Conservation (phyloP, 108 stramenopile species). For the Skeletonema tropicum region DNA sequence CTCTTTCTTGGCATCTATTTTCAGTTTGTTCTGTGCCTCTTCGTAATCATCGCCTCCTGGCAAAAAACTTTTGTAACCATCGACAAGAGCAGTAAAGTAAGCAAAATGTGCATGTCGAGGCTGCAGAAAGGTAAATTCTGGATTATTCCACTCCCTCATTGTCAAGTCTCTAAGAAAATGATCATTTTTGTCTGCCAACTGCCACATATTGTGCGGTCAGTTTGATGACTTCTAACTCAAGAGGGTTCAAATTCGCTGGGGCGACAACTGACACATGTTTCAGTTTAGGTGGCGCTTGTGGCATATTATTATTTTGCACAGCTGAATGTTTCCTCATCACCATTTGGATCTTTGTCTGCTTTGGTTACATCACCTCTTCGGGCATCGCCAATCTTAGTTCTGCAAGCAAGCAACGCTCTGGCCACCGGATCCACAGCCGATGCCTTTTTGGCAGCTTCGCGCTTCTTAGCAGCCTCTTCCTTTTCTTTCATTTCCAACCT, state of each 20-base stretch:
- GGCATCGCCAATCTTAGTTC: slow-evolving; percentile 56
- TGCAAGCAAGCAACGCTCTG: slow-evolving; percentile 60
- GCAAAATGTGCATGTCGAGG: slow-evolving; percentile 92
- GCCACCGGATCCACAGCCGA: slow-evolving; percentile 83
- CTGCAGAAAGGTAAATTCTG: slow-evolving; percentile 92
- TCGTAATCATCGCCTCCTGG: slow-evolving; percentile 60
- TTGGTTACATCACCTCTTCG: slow-evolving; percentile 1
- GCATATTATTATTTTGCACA: slow-evolving; percentile 6
- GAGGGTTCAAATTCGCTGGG: slow-evolving; percentile 69
- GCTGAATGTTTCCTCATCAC: slow-evolving; percentile 9
- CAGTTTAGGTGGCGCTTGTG: slow-evolving; percentile 69
- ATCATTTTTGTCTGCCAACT: slow-evolving; percentile 66
- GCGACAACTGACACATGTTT: slow-evolving; percentile 81
- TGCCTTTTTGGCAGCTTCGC: slow-evolving; percentile 54
- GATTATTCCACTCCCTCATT: slow-evolving; percentile 87
- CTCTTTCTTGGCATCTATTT: slow-evolving; percentile 34
- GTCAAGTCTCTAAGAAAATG: slow-evolving; percentile 83
- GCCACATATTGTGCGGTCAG: slow-evolving; percentile 97
- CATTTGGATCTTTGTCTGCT: neutral
- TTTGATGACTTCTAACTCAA: slow-evolving; percentile 90
- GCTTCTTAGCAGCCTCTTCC: slow-evolving; percentile 38
- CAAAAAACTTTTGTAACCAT: slow-evolving; percentile 88
- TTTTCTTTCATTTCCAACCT: slow-evolving; percentile 29
- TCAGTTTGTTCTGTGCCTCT: slow-evolving; percentile 13
- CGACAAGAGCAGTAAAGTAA: slow-evolving; percentile 95